Evolutionary conservation across 2,329 filamentous ascomycete genomes (phyloP), one percentile per base, ranked within the genome.

Genomic region (Talaromyces albobiverticillius): DNA sequence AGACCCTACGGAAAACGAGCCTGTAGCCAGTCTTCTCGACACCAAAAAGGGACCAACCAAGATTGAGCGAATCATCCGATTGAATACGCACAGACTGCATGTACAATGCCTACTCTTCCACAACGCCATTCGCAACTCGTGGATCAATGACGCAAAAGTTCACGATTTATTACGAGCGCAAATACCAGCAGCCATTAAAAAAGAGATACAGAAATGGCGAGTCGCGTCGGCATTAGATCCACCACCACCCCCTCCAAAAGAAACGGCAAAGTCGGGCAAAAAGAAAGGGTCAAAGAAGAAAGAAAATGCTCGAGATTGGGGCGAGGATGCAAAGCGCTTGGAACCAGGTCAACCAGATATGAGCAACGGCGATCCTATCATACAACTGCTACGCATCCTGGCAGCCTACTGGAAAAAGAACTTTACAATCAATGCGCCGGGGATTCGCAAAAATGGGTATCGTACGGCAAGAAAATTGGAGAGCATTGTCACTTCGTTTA

Each of bases 31-130:
- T 59, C 76, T 82, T 0, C 76, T 82, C 42, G 83, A 83, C 20
- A 76, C 77, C 16, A 96, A 90, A 71, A 96, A 93, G 67, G 92
- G 90, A 0, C 88, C 89, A 0, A 88, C 89, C 2, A 96, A 96
- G 71, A 83, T 88, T 25, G 90, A 96, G 66, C 84, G 90, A 49
- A 82, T 85, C 57, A 88, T 93, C 53, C 82, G 94, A 23, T 82
- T 86, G 31, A 80, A 85, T 3, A 91, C 90, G 0, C 94, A 99
- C 70, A 89, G 89, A 62, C 80, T 96, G 61, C 94, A 99, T 70
- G 91, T 97, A 2, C 86, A 95, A 67, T 83, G 85, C 50, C 76
- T 99, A 14, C 80, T 99, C 56, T 96, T 88, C 80, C 92, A 97
- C 68, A 97, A 97, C 66, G 83, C 89, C 0, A 72, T 94, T 13